Evolutionary conservation across 78 protist species (phyloP).

Genomic region (Dictyostelium brefeldianum): DNA sequence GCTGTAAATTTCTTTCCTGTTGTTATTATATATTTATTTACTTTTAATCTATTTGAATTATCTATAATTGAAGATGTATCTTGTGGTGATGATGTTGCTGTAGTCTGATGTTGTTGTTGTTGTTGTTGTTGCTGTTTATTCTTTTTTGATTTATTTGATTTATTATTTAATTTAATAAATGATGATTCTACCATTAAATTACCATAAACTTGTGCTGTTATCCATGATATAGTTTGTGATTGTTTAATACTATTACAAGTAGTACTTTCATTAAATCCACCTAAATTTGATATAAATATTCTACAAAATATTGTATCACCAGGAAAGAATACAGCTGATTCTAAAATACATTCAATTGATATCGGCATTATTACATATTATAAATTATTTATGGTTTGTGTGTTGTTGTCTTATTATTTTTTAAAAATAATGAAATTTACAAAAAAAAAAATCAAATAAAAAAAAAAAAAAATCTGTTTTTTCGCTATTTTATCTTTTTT

Average conservation of each 20-base stretch:
- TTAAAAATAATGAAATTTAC: too few relatives aligned
- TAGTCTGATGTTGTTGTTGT: not conserved
- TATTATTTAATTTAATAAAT: constrained; percentile 10
- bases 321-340: constrained; percentile 75
- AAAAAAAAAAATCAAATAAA: too few relatives aligned
- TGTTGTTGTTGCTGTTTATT: not conserved
- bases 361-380: not conserved
- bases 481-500: too few relatives aligned
- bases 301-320: constrained; percentile 81
- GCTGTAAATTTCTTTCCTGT: not conserved
- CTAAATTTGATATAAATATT: constrained; percentile 48
- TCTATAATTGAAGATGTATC: not conserved
- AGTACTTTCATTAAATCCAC: not conserved
- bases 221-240: constrained; percentile 46
- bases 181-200: constrained; percentile 52
- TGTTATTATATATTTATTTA: not conserved
- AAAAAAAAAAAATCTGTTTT: too few relatives aligned
- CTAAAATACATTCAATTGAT: constrained; percentile 70
- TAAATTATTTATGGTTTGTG: too few relatives aligned
- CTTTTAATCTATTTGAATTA: not conserved
- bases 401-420: too few relatives aligned
- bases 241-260: not conserved
- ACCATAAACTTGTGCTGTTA: constrained; percentile 75
- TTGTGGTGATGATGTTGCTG: not conserved
- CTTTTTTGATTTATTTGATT: not conserved